Evolutionary conservation across 1,284 basidiomycete genomes (phyloP), one percentile per base, ranked within the genome.

Genomic region (Meripilus lineatus): DNA sequence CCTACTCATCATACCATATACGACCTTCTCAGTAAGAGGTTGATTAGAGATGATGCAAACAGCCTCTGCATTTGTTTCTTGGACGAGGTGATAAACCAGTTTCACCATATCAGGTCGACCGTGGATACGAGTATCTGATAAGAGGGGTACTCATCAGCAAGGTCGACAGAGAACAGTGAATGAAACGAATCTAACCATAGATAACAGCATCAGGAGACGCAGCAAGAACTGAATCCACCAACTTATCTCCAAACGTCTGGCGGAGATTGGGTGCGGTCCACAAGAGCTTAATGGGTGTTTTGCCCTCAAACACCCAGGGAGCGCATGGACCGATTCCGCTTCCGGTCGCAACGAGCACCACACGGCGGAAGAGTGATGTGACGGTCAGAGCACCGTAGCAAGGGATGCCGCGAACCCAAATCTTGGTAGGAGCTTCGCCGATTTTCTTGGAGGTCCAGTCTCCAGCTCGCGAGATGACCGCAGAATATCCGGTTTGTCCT

Each of bases 41-140:
- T 74, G 73, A 57, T 81, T 80, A 22, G 77, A 79, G 45, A 80
- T 80, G 32, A 80, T 66, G 35, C 71, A 71, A 15, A 81, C 77
- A 22, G 77, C 77, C 57, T 80, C 77, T 7, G 79, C 78, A 26
- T 79, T 62, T 59, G 77, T 80, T 50, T 79, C 75, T 26, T 66
- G 67, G 7, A 77, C 75, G 40, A 80, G 65, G 30, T 71, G 68
- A 48, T 74, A 72, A 7, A 73, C 73, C 45, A 78, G 58, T 54
- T 76, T 75, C 40, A 79, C 73, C 74, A 79, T 75, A 59, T 79
- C 76, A 2, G 77, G 77, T 54, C 77, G 77, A 10, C 77, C 77
- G 46, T 79, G 70, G 33, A 62, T 67, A 25, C 75, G 73, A 11
- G 78, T 80, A 49, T 80, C 75, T 53, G 38, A 8, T n/a, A 18